Evolutionary conservation across 306 rosid genomes (phyloP).

Genomic region (Cucumis cinereus): DNA sequence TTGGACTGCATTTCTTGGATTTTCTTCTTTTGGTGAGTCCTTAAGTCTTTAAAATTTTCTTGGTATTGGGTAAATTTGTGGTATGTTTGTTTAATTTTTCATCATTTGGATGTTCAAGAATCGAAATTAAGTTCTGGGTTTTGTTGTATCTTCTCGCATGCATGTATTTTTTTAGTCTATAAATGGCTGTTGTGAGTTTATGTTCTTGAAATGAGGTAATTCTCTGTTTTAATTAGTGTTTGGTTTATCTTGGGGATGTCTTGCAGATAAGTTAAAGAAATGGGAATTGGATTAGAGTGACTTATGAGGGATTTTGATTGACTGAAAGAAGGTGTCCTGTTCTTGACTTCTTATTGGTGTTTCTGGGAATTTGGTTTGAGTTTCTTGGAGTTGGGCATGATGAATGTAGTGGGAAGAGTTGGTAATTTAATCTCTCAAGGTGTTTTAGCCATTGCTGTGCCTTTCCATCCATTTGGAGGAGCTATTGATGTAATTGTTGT

Average conservation of each 20-base stretch:
- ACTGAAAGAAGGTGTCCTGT: not conserved
- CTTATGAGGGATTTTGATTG: not conserved
- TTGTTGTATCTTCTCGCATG: not conserved
- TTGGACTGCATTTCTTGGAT: not conserved
- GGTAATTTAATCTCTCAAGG: conserved; percentile 81
- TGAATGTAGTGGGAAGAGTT: conserved; percentile 90
- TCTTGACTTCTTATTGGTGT: conserved; percentile 16
- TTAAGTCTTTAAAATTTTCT: not conserved
- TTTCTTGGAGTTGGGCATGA: conserved; percentile 25
- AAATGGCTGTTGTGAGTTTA: not conserved
- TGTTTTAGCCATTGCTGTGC: conserved; percentile 85
- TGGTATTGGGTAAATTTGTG: not conserved
- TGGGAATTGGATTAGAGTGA: conserved; percentile 14
- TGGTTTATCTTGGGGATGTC: conserved; percentile 1
- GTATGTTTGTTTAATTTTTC: not conserved
- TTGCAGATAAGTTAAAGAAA: conserved; percentile 32
- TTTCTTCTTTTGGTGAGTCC: conserved; percentile 5
- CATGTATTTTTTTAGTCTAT: not conserved
- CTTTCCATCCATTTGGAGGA: conserved; percentile 97
- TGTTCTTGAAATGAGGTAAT: not conserved
- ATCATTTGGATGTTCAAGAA: not conserved
- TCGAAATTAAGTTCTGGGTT: not conserved
- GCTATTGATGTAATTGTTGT: conserved; percentile 96
- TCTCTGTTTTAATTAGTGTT: not conserved
- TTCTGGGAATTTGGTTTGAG: conserved; percentile 9